Percentiles rank a stretch among this genome's conserved stretches.
These are phyloP conservation scores for Mortierella claussenii DNA, from an alignment of 192 early-diverging fungal species.

Conservation along the genomic window DNA sequence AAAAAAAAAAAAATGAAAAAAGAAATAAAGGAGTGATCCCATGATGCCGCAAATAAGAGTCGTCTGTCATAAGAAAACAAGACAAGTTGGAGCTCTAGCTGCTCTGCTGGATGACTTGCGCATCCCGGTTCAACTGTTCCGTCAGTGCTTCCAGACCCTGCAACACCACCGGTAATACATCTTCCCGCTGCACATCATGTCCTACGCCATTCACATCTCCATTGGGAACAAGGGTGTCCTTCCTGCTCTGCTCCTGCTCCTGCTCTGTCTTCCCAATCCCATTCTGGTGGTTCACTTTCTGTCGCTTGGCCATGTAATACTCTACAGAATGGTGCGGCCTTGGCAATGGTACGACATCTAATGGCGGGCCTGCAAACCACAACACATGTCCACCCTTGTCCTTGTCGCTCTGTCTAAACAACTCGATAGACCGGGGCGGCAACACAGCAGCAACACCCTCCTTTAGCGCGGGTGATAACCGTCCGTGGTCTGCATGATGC, in stretches of 20 bases:
- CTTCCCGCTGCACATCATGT: background rate
- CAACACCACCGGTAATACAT: background rate
- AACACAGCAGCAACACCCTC: constrained; percentile 8
- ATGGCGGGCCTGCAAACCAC: constrained; percentile 56
- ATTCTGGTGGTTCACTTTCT: constrained; percentile 4
- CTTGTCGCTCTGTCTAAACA: constrained; percentile 49
- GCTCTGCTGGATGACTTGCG: constrained; percentile 27
- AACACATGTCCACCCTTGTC: constrained; percentile 50
- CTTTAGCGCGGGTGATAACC: constrained; percentile 20
- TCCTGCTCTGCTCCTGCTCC: background rate
- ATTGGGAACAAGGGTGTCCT: background rate
- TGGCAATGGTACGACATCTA: constrained; percentile 51
- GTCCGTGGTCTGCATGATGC: constrained; percentile 35
- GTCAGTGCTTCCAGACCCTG: constrained; percentile 20
- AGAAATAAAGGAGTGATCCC: no score
- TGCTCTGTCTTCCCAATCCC: no score
- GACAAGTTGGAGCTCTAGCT: no score
- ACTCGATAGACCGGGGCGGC: constrained; percentile 18
- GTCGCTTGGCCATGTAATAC: constrained; percentile 36
- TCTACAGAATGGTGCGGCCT: constrained; percentile 54
- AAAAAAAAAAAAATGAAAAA: background rate
- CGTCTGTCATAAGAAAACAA: no score
- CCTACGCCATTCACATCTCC: background rate
- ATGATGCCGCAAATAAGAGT: no score
- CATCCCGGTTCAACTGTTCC: constrained; percentile 36